These are phyloP conservation scores for Tylopilus sp. DNA, from an alignment of 768 basidiomycete genomes.

Conservation along the genomic window DNA sequence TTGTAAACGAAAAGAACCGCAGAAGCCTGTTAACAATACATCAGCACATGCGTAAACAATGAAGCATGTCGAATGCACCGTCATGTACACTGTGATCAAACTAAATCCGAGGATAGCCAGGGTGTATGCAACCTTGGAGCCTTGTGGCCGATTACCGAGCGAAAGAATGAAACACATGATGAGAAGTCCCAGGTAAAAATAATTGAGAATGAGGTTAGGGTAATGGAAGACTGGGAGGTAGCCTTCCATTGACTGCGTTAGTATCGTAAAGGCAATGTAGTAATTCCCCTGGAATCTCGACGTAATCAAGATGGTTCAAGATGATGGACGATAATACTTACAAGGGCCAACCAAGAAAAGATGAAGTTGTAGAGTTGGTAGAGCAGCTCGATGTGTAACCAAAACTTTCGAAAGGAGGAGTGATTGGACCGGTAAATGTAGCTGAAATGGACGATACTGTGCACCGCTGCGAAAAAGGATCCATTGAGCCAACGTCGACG, in stretches of 20 bases:
- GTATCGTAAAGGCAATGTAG: slow-evolving; percentile 82
- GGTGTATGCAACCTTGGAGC: slow-evolving; percentile 84
- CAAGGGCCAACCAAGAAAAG: slow-evolving; percentile 71
- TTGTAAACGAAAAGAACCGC: slow-evolving; percentile 75
- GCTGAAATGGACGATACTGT: slow-evolving; percentile 88
- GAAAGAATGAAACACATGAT: slow-evolving; percentile 85
- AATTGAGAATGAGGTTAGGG: slow-evolving; percentile 75
- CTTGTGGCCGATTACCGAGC: slow-evolving; percentile 89
- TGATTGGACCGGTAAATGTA: slow-evolving; percentile 80
- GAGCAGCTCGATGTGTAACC: neutral
- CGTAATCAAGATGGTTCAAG: neutral
- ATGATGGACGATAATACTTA: slow-evolving; percentile 31
- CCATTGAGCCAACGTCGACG: slow-evolving; percentile 44
- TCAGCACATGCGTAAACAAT: no score
- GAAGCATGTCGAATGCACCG: slow-evolving; percentile 42
- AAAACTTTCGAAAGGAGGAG: slow-evolving; percentile 67
- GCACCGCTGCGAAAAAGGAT: slow-evolving; percentile 91
- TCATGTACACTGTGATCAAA: slow-evolving; percentile 92
- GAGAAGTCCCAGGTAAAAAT: slow-evolving; percentile 84
- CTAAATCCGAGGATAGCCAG: slow-evolving; percentile 83
- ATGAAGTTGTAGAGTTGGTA: neutral
- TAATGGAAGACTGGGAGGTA: slow-evolving; percentile 57
- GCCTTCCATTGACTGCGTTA: slow-evolving; percentile 68
- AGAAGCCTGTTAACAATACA: slow-evolving; percentile 44
- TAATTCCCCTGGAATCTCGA: slow-evolving; percentile 66